phyloP scores from a whole-genome alignment of 164 flowering plant species.

The Liriodendron chinense region DNA sequence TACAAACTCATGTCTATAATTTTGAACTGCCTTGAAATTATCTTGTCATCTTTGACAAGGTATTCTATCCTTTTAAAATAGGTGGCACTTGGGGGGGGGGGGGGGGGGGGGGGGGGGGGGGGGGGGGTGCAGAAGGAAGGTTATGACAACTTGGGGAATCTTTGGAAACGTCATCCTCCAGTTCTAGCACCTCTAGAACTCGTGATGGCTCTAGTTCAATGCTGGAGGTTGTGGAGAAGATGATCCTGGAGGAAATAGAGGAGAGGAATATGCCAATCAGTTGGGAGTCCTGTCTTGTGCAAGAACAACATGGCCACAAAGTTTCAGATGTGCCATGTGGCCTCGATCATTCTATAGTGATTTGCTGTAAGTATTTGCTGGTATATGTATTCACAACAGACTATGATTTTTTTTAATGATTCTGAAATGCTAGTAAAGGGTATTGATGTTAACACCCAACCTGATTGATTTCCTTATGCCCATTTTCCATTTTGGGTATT shows the following conservation, averaged over 20 bases:
- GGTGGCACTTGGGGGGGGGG: constrained; percentile 92
- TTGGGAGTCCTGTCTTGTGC: constrained; percentile 74
- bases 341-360: constrained; percentile 82
- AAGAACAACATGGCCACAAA: constrained; percentile 45
- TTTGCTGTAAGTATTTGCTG: constrained; percentile 51
- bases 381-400: no score
- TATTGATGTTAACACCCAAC: no score
- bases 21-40: constrained; percentile 57
- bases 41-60: background rate
- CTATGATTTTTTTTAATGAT: no score
- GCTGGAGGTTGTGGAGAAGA: constrained; percentile 55
- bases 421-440: no score
- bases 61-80: constrained; percentile 16
- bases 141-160: constrained; percentile 57
- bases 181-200: background rate
- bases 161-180: constrained; percentile 28
- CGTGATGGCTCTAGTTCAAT: constrained; percentile 15
- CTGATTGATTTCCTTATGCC: no score
- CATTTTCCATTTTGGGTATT: no score
- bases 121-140: constrained; percentile 86
- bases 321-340: constrained; percentile 84
- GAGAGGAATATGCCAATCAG: constrained; percentile 80
- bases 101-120: constrained; percentile 85
- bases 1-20: no score
- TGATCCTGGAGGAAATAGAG: constrained; percentile 56